A percentile compares a stretch with the other conserved stretches of the same genome.
phyloP scores from a whole-genome alignment of 441 rosid genomes.

The Erysimum cheiri region DNA sequence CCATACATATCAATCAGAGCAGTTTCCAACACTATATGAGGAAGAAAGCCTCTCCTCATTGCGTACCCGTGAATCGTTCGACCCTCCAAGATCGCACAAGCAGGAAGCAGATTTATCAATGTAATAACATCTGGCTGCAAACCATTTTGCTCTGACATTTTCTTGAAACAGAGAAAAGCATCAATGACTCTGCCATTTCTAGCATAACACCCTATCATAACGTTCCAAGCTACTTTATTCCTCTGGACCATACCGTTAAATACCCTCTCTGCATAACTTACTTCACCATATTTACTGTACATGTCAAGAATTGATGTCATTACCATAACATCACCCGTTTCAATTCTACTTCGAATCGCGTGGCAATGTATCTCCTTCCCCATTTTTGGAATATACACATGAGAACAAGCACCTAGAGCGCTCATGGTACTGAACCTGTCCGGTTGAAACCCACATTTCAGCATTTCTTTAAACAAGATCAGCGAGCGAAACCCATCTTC shows the following conservation, averaged over 20 bases:
- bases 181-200: slow-evolving; percentile 42
- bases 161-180: slow-evolving; percentile 56
- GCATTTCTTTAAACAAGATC: slow-evolving; percentile 50
- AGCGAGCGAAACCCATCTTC: slow-evolving; percentile 50
- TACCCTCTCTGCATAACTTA: slow-evolving; percentile 56
- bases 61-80: slow-evolving; percentile 67
- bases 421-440: slow-evolving; percentile 58
- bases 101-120: slow-evolving; percentile 67
- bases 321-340: slow-evolving; percentile 53
- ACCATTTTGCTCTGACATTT: slow-evolving; percentile 51
- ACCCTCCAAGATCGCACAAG: slow-evolving; percentile 60
- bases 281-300: slow-evolving; percentile 57
- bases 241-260: slow-evolving; percentile 46
- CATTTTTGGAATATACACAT: slow-evolving; percentile 35
- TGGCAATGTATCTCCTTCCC: slow-evolving; percentile 71
- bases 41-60: slow-evolving; percentile 61
- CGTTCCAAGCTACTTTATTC: slow-evolving; percentile 60
- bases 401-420: slow-evolving; percentile 53
- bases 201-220: slow-evolving; percentile 61
- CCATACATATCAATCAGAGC: slow-evolving; percentile 76
- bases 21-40: slow-evolving; percentile 68
- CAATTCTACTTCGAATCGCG: slow-evolving; percentile 48
- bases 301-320: slow-evolving; percentile 57
- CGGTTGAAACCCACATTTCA: slow-evolving; percentile 44
- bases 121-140: slow-evolving; percentile 65